Conservation (phyloP, 768 basidiomycete genomes). For the Tulasnella sp. region DNA sequence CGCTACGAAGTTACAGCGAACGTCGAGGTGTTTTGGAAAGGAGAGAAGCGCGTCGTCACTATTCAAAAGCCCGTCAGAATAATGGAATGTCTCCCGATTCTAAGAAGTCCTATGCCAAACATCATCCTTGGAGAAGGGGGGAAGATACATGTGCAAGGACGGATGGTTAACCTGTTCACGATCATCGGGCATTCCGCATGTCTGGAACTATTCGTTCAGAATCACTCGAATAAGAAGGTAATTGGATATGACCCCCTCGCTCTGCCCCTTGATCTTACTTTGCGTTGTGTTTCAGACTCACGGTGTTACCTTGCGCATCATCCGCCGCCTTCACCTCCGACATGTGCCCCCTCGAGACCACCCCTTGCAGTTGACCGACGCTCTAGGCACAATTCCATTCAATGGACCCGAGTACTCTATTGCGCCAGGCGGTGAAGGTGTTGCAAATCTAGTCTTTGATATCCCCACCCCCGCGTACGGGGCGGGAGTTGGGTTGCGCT, state of each 20-base stretch:
- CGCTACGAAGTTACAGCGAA: constrained; percentile 67
- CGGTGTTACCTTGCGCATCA: constrained; percentile 53
- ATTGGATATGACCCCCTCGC: constrained; percentile 8
- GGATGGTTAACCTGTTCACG: constrained; percentile 51
- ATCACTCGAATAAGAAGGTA: constrained; percentile 75
- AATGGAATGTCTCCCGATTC: constrained; percentile 44
- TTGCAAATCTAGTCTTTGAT: constrained; percentile 72
- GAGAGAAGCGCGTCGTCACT: constrained; percentile 59
- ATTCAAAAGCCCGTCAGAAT: constrained; percentile 55
- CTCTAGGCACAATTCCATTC: constrained; percentile 59
- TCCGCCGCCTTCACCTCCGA: constrained; percentile 50
- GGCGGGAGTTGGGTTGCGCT: constrained; percentile 53
- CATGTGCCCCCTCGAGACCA: constrained; percentile 36
- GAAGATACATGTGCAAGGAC: constrained; percentile 69
- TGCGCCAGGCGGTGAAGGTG: constrained; percentile 63
- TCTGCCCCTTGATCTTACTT: neutral
- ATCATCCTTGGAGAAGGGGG: constrained; percentile 69
- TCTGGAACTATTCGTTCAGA: constrained; percentile 71
- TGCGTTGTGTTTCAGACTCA: constrained; percentile 45
- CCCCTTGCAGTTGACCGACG: constrained; percentile 56
- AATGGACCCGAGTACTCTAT: constrained; percentile 68
- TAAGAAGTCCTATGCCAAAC: constrained; percentile 4
- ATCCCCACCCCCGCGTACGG: constrained; percentile 61
- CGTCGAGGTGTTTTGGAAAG: constrained; percentile 67
- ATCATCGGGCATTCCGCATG: constrained; percentile 64